A percentile compares a stretch with the other conserved stretches of the same genome.
These are phyloP conservation scores for Myriosclerotinia scirpicola DNA, from an alignment of 2,329 filamentous ascomycete genomes.

Conservation along the genomic window DNA sequence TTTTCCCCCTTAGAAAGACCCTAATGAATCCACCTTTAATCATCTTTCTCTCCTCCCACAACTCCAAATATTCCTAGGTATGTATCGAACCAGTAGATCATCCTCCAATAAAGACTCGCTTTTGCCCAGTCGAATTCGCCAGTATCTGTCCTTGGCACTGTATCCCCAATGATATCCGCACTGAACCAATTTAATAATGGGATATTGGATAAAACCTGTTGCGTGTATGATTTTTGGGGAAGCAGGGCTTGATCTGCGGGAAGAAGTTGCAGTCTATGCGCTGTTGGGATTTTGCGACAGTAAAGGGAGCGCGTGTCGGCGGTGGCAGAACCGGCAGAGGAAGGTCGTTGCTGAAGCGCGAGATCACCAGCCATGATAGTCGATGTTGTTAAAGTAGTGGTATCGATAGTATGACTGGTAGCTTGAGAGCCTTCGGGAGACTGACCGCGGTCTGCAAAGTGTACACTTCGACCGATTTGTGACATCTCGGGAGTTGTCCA, in stretches of 20 bases:
- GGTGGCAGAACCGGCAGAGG: conserved; percentile 36
- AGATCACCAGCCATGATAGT: conserved; percentile 32
- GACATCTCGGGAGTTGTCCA: conserved; percentile 35
- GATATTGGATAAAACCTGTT: conserved; percentile 63
- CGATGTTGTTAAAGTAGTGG: conserved; percentile 48
- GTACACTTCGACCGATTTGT: conserved; percentile 35
- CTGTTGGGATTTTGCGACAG: conserved; percentile 65
- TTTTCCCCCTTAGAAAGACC: background rate
- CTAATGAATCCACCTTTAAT: conserved; percentile 23
- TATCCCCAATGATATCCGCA: conserved; percentile 69
- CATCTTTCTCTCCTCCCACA: conserved; percentile 45
- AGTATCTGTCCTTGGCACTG: conserved; percentile 69
- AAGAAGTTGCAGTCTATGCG: conserved; percentile 63
- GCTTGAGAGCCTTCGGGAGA: conserved; percentile 37
- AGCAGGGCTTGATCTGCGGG: conserved; percentile 70
- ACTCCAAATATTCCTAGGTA: conserved; percentile 59
- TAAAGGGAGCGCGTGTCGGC: conserved; percentile 43
- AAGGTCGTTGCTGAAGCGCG: conserved; percentile 42
- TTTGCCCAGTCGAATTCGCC: conserved; percentile 76
- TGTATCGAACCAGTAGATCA: conserved; percentile 63
- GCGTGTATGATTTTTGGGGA: conserved; percentile 64
- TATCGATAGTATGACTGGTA: conserved; percentile 59
- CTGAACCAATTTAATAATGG: conserved; percentile 73
- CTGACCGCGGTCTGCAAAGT: conserved; percentile 21
- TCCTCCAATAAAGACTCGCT: conserved; percentile 66